Percentiles rank a stretch among this genome's conserved stretches.
Conservation (phyloP, 2,329 filamentous ascomycete genomes). For the Apiospora malaysiana region DNA sequence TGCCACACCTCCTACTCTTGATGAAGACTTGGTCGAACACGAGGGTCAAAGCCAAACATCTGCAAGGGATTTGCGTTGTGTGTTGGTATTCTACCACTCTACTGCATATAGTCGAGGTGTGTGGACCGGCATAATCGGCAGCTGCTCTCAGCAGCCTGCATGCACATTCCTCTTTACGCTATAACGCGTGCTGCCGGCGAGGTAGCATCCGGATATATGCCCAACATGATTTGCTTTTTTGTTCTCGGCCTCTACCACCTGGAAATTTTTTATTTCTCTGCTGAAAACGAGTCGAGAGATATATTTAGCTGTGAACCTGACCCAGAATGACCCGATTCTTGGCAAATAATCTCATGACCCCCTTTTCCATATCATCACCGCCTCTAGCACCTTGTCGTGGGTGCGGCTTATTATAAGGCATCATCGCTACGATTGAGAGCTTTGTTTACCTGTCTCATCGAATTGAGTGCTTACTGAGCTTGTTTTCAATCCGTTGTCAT, state of each 20-base stretch:
- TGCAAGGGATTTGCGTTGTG: neutral
- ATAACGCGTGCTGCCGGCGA: neutral
- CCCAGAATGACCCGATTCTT: slow-evolving; percentile 24
- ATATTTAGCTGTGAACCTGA: slow-evolving; percentile 1
- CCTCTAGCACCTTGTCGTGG: neutral
- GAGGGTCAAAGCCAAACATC: neutral
- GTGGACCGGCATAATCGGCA: slow-evolving; percentile 5
- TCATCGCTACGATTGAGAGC: neutral
- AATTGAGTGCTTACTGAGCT: neutral
- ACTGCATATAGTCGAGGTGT: slow-evolving; percentile 13
- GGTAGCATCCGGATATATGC: slow-evolving; percentile 15
- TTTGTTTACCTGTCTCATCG: neutral
- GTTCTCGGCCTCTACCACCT: neutral
- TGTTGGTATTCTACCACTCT: neutral
- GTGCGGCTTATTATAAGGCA: neutral
- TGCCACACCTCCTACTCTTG: neutral
- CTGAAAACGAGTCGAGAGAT: neutral
- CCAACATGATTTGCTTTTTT: slow-evolving; percentile 1
- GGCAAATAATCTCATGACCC: slow-evolving; percentile 26
- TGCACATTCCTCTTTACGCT: slow-evolving; percentile 9
- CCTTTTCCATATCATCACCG: slow-evolving; percentile 15
- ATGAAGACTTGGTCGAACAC: neutral
- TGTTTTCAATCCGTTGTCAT: neutral
- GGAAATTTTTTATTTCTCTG: neutral
- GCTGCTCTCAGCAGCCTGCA: neutral